Base-by-base conservation (phyloP, 2,329 filamentous ascomycete species). In the Penicillium paneum region DNA sequence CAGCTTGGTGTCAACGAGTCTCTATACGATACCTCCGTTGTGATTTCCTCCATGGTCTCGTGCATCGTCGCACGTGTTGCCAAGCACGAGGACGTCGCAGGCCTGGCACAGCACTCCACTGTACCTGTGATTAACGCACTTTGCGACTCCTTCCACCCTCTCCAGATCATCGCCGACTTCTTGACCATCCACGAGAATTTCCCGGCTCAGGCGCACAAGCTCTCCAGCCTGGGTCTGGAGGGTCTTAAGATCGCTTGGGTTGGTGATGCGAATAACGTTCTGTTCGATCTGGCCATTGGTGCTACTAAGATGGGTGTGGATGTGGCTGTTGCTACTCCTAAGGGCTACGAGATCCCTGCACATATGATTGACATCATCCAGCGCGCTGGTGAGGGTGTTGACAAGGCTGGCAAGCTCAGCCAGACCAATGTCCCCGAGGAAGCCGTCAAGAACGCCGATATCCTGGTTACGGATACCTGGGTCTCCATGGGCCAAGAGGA, bases 391-490 rank as follows among this genome's bases (percentile, higher is more conserved):
- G 67, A 79, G 15, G 80, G 81, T 5, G 78, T 87, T 5, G 65
- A 76, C 15, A 79, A 76, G 0, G 80, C 86, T 1, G 89, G 89
- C 15, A 85, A 81, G 63, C 79, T 97, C 32, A 77, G 76, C 5
- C 88, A 96, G 74, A 95, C 90, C 0, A 88, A 81, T 21, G 78
- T 88, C 0, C 94, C 93, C 0, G 90, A 94, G 70, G 90, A 96
- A 67, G 94, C 81, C 1, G 85, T 97, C 69, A 89, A 89, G 77
- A 79, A 87, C 60, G 93, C 94, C 3, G 88, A 99, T 71, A 83
- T 97, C 49, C 79, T 99, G 54, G 91, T 97, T 21, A 99, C 94
- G 0, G 94, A 99, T 69, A 99, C 94, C 1, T 99, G 94, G 94
- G 84, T 99, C 31, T 96, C 91, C 1, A 99, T 99, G 94, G 94